phyloP scores from a whole-genome alignment of 108 stramenopile species.

The Aurantiochytrium sp. region DNA sequence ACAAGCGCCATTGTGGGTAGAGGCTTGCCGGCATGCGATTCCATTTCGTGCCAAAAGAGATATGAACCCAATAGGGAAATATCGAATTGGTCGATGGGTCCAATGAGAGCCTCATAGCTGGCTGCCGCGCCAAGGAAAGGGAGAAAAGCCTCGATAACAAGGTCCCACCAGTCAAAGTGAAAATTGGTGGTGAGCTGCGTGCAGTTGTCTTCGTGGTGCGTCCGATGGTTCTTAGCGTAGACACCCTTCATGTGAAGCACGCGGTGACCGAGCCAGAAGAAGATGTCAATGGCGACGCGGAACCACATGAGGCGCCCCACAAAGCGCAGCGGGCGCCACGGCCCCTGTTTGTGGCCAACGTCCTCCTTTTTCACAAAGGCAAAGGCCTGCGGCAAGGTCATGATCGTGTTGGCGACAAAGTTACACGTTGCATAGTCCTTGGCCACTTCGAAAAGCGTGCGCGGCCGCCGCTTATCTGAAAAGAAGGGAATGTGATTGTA shows the following conservation, averaged over 20 bases:
- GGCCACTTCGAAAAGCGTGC: not conserved
- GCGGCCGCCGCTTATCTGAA: not conserved
- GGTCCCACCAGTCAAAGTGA: not conserved
- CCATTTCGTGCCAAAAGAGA: not conserved
- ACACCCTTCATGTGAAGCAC: slow-evolving; percentile 7
- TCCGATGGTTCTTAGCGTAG: not conserved
- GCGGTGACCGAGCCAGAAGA: not conserved
- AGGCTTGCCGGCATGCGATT: slow-evolving; percentile 5
- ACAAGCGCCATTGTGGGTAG: not conserved
- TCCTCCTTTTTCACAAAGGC: not conserved
- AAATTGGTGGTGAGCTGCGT: not conserved
- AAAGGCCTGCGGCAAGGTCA: not conserved
- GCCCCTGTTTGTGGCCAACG: not conserved
- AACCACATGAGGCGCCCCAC: not conserved
- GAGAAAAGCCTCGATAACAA: not conserved
- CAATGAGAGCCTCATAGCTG: not conserved
- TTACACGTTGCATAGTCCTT: not conserved
- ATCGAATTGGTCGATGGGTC: not conserved
- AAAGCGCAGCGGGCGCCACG: not conserved
- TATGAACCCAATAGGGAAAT: not conserved
- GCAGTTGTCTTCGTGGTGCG: not conserved
- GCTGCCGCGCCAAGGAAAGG: not conserved
- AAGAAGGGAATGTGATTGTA: not conserved
- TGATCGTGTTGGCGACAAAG: not conserved
- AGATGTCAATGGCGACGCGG: not conserved